These are phyloP conservation scores for Cafeteria roenbergensis DNA, from an alignment of 108 stramenopile species.

Conservation along the genomic window DNA sequence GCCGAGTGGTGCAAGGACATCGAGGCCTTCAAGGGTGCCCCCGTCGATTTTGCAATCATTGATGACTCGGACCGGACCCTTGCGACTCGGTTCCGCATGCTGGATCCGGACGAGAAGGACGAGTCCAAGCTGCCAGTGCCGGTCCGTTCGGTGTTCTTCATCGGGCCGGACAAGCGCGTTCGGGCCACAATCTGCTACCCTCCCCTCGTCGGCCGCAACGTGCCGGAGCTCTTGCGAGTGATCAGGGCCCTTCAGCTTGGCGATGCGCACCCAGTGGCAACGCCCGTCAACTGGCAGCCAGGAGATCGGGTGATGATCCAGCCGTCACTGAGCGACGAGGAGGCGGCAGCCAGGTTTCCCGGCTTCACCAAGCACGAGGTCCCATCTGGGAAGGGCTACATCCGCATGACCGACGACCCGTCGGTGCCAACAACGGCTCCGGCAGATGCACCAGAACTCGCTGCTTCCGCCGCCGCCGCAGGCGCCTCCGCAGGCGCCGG, in stretches of 20 bases:
- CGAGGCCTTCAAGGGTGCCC: constrained; percentile 42
- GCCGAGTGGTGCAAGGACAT: constrained; percentile 55
- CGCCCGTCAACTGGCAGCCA: constrained; percentile 16
- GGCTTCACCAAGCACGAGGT: constrained; percentile 1
- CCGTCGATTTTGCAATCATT: constrained; percentile 63
- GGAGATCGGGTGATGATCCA: constrained; percentile 9
- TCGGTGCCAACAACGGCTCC: too few relatives aligned
- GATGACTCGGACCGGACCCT: constrained; percentile 57
- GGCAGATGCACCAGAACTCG: too few relatives aligned
- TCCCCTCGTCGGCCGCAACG: constrained; percentile 61
- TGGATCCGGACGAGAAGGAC: constrained; percentile 18
- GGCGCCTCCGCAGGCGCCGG: too few relatives aligned
- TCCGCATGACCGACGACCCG: constrained; percentile 17
- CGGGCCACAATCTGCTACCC: constrained; percentile 52
- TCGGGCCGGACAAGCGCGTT: neutral
- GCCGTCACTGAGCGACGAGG: constrained; percentile 12
- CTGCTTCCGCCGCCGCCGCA: too few relatives aligned
- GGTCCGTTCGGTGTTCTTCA: constrained; percentile 15
- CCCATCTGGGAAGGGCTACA: constrained; percentile 21
- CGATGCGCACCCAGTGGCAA: constrained; percentile 34
- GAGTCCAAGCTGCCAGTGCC: neutral
- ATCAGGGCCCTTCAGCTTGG: constrained; percentile 54
- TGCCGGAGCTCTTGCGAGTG: constrained; percentile 63
- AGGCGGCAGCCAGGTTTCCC: constrained; percentile 13
- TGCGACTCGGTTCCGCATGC: constrained; percentile 45